Percentiles rank a stretch among this genome's conserved stretches.
Evolutionary conservation across 192 early-diverging fungal genomes (phyloP).

Genomic region (Thamnidium elegans): DNA sequence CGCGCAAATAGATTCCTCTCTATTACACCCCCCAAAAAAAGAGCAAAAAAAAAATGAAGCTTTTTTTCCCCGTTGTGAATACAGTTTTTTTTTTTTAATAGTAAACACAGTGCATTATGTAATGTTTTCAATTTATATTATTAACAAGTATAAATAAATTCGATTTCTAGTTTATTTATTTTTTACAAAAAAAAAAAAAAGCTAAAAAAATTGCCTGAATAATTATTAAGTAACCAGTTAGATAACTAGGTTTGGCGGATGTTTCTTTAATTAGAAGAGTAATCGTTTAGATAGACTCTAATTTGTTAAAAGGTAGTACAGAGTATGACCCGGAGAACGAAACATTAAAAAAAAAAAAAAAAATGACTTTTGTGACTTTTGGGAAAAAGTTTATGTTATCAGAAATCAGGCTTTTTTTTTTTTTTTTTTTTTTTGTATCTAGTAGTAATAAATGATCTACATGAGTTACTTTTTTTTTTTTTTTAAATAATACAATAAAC

Average conservation of each 20-base stretch:
- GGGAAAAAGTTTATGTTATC: conserved; percentile 14
- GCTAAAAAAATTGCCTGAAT: not conserved
- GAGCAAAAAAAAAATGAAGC: not conserved
- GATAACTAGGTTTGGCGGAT: not conserved
- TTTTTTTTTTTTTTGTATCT: no score
- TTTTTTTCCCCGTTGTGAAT: no score
- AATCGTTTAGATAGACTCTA: conserved; percentile 9
- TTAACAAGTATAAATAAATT: not conserved
- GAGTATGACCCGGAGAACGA: not conserved
- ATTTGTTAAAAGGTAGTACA: not conserved
- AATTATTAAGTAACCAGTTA: conserved; percentile 8
- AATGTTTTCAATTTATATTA: not conserved
- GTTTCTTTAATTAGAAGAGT: not conserved
- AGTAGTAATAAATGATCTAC: no score
- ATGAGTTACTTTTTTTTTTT: no score
- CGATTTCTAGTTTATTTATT: no score
- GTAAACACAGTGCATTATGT: no score
- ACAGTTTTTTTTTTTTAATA: no score
- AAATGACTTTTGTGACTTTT: conserved; percentile 1
- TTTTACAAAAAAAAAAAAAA: conserved; percentile 1
- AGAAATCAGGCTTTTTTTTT: not conserved
- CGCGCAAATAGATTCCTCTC: not conserved
- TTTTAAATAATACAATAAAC: no score
- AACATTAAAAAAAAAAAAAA: not conserved
- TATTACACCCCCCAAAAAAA: not conserved